Evolutionary conservation across 208 protist genomes (phyloP).

Genomic region (Leishmania arabica): DNA sequence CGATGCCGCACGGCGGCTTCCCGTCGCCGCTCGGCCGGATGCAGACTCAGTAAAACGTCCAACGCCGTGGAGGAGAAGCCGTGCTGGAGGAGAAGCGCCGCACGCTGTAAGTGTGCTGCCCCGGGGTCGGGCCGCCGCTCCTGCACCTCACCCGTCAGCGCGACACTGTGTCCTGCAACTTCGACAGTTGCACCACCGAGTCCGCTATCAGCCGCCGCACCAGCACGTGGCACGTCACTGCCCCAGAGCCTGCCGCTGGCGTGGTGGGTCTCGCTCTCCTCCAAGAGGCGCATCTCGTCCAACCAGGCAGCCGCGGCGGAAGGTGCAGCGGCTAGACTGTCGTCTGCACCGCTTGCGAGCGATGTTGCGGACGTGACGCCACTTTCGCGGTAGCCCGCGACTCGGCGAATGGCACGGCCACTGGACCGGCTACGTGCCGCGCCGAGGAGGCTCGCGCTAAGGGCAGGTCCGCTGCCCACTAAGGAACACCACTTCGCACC

Average conservation of each 20-base stretch:
- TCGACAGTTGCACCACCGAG: not conserved
- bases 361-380: not conserved
- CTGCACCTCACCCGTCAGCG: not conserved
- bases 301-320: conserved; percentile 9
- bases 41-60: conserved; percentile 35
- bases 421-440: not conserved
- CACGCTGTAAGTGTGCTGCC: conserved; percentile 33
- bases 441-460: not conserved
- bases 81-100: conserved; percentile 30
- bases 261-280: conserved; percentile 8
- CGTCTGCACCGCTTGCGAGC: not conserved
- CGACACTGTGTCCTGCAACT: too few relatives aligned
- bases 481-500: not conserved
- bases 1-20: not conserved
- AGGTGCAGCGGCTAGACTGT: not conserved
- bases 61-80: conserved; percentile 32
- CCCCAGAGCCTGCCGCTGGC: not conserved
- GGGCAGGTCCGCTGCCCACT: not conserved
- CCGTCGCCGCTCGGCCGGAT: not conserved
- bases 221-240: not conserved
- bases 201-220: not conserved
- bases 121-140: conserved; percentile 2
- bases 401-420: not conserved
- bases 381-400: not conserved
- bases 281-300: conserved; percentile 13